phyloP scores from a whole-genome alignment of 306 rosid genomes.

The Corylus heterophylla region DNA sequence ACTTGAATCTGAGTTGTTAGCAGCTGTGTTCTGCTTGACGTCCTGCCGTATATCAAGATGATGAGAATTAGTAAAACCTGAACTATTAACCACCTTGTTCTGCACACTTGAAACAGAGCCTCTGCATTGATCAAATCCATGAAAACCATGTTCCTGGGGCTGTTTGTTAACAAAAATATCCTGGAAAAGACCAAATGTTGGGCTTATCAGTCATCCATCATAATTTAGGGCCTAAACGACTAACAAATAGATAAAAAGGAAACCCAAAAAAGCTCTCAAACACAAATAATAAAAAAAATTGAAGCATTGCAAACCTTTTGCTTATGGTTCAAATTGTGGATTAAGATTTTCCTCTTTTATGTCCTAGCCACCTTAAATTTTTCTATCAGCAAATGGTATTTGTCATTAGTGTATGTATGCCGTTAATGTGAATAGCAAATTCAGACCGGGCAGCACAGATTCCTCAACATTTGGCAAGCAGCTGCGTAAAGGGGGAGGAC shows the following conservation, averaged over 20 bases:
- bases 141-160: slow-evolving; percentile 48
- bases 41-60: slow-evolving; percentile 31
- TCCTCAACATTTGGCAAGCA: background rate
- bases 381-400: slow-evolving; percentile 6
- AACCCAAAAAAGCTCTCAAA: slow-evolving; percentile 6
- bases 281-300: slow-evolving; percentile 7
- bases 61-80: slow-evolving; percentile 22
- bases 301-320: background rate
- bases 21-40: slow-evolving; percentile 20
- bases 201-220: slow-evolving; percentile 19
- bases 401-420: slow-evolving; percentile 2
- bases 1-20: slow-evolving; percentile 32
- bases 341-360: background rate
- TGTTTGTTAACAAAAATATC: slow-evolving; percentile 49
- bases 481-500: background rate
- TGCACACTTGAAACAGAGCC: slow-evolving; percentile 56
- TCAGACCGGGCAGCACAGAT: background rate
- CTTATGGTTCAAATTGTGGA: background rate
- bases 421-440: slow-evolving; percentile 16
- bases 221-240: slow-evolving; percentile 3
- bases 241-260: slow-evolving; percentile 7
- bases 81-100: slow-evolving; percentile 30
- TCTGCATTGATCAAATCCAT: slow-evolving; percentile 44
- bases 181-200: slow-evolving; percentile 48
- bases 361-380: background rate